Conservation (phyloP, 768 basidiomycete species). For the Termitomyces sp. region DNA sequence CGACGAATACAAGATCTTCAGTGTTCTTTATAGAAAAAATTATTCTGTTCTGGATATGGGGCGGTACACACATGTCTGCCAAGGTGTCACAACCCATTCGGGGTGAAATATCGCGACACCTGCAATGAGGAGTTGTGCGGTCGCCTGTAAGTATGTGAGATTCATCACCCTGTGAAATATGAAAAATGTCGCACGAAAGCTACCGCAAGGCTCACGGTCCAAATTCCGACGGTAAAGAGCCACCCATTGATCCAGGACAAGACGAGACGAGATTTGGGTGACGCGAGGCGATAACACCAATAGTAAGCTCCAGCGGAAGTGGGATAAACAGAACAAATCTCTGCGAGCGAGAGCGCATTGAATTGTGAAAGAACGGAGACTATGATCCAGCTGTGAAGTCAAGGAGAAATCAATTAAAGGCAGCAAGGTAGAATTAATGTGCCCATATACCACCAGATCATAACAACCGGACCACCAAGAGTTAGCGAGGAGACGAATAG, state of each 20-base stretch:
- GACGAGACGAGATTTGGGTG: conserved; percentile 47
- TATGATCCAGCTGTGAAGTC: conserved; percentile 43
- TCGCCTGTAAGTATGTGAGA: conserved; percentile 34
- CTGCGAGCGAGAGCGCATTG: conserved; percentile 52
- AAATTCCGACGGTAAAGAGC: conserved; percentile 66
- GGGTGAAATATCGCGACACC: conserved; percentile 57
- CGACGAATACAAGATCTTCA: conserved; percentile 55
- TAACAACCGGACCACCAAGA: conserved; percentile 52
- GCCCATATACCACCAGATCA: conserved; percentile 62
- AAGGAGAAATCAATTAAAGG: background rate
- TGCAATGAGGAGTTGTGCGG: conserved; percentile 57
- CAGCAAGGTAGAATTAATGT: conserved; percentile 3
- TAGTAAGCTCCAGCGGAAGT: conserved; percentile 64
- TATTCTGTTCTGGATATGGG: background rate
- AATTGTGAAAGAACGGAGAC: conserved; percentile 46
- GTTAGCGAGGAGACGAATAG: conserved; percentile 54
- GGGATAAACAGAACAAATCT: conserved; percentile 59
- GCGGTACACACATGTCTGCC: conserved; percentile 51
- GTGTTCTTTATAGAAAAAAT: background rate
- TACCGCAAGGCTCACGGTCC: conserved; percentile 63
- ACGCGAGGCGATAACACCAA: conserved; percentile 62
- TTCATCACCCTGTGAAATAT: background rate
- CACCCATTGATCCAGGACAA: conserved; percentile 68
- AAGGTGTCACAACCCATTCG: conserved; percentile 53
- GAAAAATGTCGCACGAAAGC: conserved; percentile 43